Base-by-base conservation (phyloP, 768 basidiomycete species). In the Trametes meyenii region DNA sequence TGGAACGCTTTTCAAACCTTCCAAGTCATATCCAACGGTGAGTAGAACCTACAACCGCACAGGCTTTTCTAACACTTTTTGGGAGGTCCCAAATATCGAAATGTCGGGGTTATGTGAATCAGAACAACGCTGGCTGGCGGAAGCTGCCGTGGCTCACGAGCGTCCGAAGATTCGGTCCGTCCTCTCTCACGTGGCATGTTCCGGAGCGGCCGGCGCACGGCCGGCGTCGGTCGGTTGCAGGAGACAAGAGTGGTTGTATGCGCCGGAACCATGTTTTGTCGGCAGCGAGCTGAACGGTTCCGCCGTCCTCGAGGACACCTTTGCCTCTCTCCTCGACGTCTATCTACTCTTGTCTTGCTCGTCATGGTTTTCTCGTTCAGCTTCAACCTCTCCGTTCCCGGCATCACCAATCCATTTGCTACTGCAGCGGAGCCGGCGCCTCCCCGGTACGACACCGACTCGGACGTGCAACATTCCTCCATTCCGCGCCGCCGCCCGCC, bases 381-480 rank as follows among this genome's bases (percentile, higher is more conserved):
- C 52, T 92, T 92, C 78, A 83, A 72, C 16, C 79, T 90, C 61
- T 71, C 79, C 38, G 83, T 88, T 13, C 86, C 89, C 5, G 88
- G 87, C 6, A 69, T 89, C 54, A 72, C 78, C 24, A 90, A 90
- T 67, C 89, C 89, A 10, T 91, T 91, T 73, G 40, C 66, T 23
- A 43, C 66, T 56, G 48, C 58, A 24, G n/a, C 46, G 33, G 33
- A 48, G 43, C 50, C 64, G 55, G 59, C 58, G 60, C 43, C 67
- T 55, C 58, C 64, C 66, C 70, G 51, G 62, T 63, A 64, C 38
- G 62, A 36, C 66, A 52, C 54, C 55, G 70, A 71, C n/a, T n/a
- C n/a, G n/a, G n/a, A n/a, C 74, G 70, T 46, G 43, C 66, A 59
- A 61, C 51, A 58, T 61, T 50, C 49, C 69, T 42, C 65, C 66